Conservation (phyloP, 2,329 filamentous ascomycete genomes). For the Monosporascus sp. region DNA sequence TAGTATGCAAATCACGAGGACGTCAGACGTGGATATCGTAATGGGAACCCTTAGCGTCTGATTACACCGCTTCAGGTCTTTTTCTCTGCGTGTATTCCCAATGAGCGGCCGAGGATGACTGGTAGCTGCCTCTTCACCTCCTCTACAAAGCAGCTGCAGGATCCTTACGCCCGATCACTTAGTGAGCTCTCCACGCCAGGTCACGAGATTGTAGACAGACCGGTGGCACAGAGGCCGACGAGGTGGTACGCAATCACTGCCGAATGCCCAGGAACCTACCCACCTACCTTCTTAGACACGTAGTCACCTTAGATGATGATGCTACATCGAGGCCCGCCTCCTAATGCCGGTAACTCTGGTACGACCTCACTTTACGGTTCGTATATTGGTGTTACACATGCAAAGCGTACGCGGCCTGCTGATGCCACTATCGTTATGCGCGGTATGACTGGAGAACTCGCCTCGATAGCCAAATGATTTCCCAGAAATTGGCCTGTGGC, state of each 20-base stretch:
- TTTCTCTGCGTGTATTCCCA: neutral
- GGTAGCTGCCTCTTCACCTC: neutral
- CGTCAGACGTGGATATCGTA: neutral
- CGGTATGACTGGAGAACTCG: too few relatives aligned
- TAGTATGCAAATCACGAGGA: neutral
- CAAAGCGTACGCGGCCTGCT: neutral
- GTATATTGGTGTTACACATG: neutral
- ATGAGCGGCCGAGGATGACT: neutral
- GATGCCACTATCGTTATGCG: too few relatives aligned
- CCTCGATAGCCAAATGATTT: too few relatives aligned
- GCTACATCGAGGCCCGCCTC: neutral
- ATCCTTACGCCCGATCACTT: neutral
- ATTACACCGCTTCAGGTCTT: neutral
- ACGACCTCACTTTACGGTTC: neutral
- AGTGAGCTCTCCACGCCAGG: neutral
- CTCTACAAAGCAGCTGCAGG: neutral
- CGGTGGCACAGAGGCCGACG: neutral
- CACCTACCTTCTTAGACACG: neutral
- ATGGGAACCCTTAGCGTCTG: neutral
- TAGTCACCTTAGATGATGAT: neutral
- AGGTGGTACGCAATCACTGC: neutral
- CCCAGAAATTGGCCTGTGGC: too few relatives aligned
- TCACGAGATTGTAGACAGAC: neutral
- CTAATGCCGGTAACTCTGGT: neutral
- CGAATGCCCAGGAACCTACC: neutral